phyloP scores from a whole-genome alignment of 176 grass and related monocot species.

The Cymbopogon citratus region DNA sequence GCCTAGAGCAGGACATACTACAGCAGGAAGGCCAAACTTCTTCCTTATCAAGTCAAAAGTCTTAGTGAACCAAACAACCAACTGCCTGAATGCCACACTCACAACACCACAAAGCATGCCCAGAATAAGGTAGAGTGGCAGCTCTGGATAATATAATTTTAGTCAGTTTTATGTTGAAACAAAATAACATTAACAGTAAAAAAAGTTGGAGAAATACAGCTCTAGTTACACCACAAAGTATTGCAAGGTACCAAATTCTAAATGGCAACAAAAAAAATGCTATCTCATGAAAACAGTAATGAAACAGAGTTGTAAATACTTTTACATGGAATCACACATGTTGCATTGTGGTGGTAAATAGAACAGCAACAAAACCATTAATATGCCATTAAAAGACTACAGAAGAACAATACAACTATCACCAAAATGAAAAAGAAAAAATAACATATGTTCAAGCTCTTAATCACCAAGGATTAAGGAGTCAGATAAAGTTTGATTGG shows the following conservation, averaged over 20 bases:
- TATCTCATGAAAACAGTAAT: neutral
- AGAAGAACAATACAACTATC: neutral
- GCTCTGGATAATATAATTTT: conserved; percentile 53
- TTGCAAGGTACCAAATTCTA: neutral
- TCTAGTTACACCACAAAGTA: neutral
- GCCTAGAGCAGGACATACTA: conserved; percentile 90
- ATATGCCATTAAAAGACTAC: neutral
- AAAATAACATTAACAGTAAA: neutral
- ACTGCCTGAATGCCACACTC: conserved; percentile 75
- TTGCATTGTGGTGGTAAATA: neutral
- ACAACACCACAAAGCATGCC: conserved; percentile 94
- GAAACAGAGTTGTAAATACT: neutral
- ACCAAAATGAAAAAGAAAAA: neutral
- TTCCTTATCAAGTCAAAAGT: conserved; percentile 84
- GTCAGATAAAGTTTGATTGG: neutral
- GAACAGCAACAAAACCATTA: conserved; percentile 1
- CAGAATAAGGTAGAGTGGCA: conserved; percentile 94
- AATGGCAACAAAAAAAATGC: neutral
- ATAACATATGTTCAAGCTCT: neutral
- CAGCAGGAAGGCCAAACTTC: conserved; percentile 80
- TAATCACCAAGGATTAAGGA: neutral
- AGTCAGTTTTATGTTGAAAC: conserved; percentile 25
- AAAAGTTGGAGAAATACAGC: neutral
- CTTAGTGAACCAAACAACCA: conserved; percentile 94
- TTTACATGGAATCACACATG: conserved; percentile 11